Conservation (phyloP, 768 basidiomycete genomes). For the Coprinellus aureogranulatus region DNA sequence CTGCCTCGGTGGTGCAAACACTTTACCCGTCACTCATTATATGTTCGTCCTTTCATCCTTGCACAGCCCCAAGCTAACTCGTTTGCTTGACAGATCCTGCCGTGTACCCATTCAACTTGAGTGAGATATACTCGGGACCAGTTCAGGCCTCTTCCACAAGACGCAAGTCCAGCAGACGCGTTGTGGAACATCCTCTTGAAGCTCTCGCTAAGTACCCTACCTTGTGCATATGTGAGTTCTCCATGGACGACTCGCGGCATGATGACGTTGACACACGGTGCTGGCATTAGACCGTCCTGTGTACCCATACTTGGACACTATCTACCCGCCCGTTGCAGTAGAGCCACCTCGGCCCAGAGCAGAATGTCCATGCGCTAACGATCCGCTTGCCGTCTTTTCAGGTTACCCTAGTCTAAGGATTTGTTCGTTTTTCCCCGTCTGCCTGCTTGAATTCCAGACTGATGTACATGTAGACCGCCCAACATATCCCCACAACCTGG, state of each 20-base stretch:
- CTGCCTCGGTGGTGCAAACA: too few species aligned
- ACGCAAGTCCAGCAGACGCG: neutral
- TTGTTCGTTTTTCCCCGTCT: neutral
- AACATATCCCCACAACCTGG: neutral
- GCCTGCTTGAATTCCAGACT: neutral
- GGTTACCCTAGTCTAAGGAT: constrained; percentile 2
- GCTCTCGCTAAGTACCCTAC: constrained; percentile 6
- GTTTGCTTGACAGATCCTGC: constrained; percentile 2
- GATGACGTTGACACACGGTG: neutral
- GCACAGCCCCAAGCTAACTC: too few species aligned
- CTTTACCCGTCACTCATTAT: constrained; percentile 1
- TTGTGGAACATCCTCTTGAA: neutral
- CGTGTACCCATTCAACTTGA: constrained; percentile 8
- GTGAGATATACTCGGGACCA: constrained; percentile 1
- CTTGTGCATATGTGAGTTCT: constrained; percentile 9
- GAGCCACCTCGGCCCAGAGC: neutral
- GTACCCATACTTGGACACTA: constrained; percentile 11
- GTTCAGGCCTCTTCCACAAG: neutral
- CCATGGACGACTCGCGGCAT: neutral
- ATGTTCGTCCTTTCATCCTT: neutral
- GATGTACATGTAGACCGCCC: neutral
- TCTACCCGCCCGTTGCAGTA: constrained; percentile 5
- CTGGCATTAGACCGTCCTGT: constrained; percentile 9
- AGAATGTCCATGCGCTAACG: neutral
- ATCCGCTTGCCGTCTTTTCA: neutral